phyloP scores from a whole-genome alignment of 768 basidiomycete genomes.

The Naganishia friedmannii region DNA sequence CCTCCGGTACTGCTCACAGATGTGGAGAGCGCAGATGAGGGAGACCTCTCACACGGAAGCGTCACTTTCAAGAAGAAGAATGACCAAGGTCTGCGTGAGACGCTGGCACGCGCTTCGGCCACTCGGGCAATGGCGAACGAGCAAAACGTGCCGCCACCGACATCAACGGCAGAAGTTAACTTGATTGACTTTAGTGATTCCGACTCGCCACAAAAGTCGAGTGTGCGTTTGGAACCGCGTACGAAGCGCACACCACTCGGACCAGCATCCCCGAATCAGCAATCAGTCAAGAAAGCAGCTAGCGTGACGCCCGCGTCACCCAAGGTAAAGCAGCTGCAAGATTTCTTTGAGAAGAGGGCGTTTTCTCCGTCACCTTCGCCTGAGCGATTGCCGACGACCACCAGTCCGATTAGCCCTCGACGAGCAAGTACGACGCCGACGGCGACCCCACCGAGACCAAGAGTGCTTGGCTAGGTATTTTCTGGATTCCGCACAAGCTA shows the following conservation, averaged over 20 bases:
- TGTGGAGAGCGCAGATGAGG: slow-evolving; percentile 16
- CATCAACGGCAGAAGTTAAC: neutral
- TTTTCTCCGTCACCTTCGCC: slow-evolving; percentile 21
- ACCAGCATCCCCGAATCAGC: slow-evolving; percentile 15
- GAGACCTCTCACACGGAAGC: slow-evolving; percentile 13
- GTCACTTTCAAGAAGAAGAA: slow-evolving; percentile 26
- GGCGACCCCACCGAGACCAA: slow-evolving; percentile 1
- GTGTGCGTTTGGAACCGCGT: neutral
- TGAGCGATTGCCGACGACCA: neutral
- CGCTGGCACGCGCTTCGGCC: slow-evolving; percentile 10
- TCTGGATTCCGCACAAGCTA: neutral
- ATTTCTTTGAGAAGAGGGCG: slow-evolving; percentile 28
- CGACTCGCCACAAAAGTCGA: neutral
- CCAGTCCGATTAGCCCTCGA: neutral
- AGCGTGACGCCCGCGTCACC: slow-evolving; percentile 3
- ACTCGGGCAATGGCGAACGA: slow-evolving; percentile 16
- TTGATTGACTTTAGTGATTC: slow-evolving; percentile 17
- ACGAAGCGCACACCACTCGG: slow-evolving; percentile 20
- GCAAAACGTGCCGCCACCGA: neutral
- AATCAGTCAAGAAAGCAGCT: neutral
- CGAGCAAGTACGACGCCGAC: slow-evolving; percentile 13
- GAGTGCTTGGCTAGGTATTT: slow-evolving; percentile 6
- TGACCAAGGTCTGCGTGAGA: neutral
- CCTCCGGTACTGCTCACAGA: neutral
- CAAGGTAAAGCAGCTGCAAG: slow-evolving; percentile 20